Evolutionary conservation across 108 stramenopile species (phyloP), one percentile per base, ranked within the genome.

Genomic region (Licmophora abbreviata): DNA sequence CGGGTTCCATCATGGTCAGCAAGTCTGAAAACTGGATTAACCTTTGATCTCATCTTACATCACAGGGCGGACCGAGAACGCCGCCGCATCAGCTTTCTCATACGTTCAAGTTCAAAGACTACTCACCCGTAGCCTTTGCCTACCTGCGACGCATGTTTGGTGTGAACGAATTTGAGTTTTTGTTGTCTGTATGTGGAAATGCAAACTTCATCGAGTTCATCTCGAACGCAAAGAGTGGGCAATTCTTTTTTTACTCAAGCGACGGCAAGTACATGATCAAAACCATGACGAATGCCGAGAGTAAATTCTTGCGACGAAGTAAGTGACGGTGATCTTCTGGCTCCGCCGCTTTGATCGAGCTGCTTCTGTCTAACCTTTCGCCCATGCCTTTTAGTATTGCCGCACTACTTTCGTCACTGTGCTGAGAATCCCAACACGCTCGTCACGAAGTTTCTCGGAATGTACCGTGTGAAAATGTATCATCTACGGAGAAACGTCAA

Each of bases 51-150:
- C 9, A 11, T 12, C 3, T 42, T 51, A 20, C 83, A 45, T n/a
- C n/a, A n/a, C n/a, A n/a, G n/a, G 95, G 95, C 29, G 68, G 76
- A 1, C 54, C 74, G n/a, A 79, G 63, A 3, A 97, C 95, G 15
- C 97, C 96, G 24, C 91, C 96, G 12, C 97, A 96, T 69, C 71
- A 89, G 41, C 77, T 99, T 35, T 71, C 71, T 10, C 91, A 96
- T 66, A 94, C 95, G n/a, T 99, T 99, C 85, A 96, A 97, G 63
- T 97, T 99, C 85, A 98, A 99, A 56, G 95, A 93, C 44, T 99
- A 97, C 44, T 73, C 88, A 27, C 95, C 91, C 9, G 54, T 83
- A 17, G 87, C 88, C 11, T 97, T 97, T 63, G 83, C 83, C 8
- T 86, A 88, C 42, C 61, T 97, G 14, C 51, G 95, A 29, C 73